Evolutionary conservation across 202 grass and related monocot genomes (phyloP).

Genomic region (Cymbopogon flexuosus): DNA sequence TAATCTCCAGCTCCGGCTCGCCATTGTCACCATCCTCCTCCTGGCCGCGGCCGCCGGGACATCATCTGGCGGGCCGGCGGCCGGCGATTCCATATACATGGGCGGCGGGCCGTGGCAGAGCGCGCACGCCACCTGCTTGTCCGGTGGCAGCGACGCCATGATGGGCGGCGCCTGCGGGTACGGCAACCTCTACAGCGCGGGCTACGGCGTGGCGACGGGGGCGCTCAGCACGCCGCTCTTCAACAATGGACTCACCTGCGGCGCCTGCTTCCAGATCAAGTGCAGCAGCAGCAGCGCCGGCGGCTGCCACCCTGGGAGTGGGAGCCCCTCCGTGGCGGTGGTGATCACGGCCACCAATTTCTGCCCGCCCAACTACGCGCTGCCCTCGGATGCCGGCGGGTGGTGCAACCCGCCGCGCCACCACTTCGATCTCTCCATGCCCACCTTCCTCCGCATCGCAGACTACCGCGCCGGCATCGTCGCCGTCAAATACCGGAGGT

Average conservation of each 20-base stretch:
- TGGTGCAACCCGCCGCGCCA: slow-evolving; percentile 67
- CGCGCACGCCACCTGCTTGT: not conserved
- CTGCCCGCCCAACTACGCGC: slow-evolving; percentile 46
- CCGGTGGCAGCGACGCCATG: not conserved
- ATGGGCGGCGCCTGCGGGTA: not conserved
- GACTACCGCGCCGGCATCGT: too few relatives aligned
- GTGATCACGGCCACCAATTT: slow-evolving; percentile 52
- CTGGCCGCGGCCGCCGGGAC: not conserved
- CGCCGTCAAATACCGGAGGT: too few relatives aligned
- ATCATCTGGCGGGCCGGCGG: too few relatives aligned
- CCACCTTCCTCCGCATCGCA: not conserved
- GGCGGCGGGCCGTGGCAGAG: not conserved
- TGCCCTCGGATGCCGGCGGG: slow-evolving; percentile 51
- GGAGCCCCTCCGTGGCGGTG: too few relatives aligned
- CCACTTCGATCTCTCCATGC: slow-evolving; percentile 79
- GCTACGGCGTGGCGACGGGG: not conserved
- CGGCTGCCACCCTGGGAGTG: too few relatives aligned
- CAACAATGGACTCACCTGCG: not conserved
- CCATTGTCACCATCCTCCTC: not conserved
- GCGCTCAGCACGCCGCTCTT: not conserved
- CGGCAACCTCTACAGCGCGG: not conserved
- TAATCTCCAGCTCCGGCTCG: not conserved
- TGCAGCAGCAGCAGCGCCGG: not conserved
- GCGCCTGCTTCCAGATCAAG: not conserved
- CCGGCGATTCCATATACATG: too few relatives aligned